A percentile compares a stretch with the other conserved stretches of the same genome.
phyloP scores from a whole-genome alignment of 192 early-diverging fungal genomes.

The Entomortierella lignicola region DNA sequence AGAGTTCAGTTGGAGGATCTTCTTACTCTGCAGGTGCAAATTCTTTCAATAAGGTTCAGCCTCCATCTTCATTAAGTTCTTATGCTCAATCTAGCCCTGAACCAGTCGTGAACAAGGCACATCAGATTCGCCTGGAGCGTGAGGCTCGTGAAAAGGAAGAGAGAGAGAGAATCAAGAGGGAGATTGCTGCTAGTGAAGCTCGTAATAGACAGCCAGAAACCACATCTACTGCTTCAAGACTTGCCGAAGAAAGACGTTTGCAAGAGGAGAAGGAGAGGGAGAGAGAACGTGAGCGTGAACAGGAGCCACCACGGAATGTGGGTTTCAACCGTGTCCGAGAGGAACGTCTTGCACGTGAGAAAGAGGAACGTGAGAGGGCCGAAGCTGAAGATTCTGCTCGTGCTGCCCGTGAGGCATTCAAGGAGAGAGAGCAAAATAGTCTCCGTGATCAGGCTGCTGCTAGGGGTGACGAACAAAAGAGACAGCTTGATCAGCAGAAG shows the following conservation, averaged over 20 bases:
- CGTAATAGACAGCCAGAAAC: conserved; percentile 3
- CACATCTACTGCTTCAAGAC: conserved; percentile 20
- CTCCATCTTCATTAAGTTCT: conserved; percentile 24
- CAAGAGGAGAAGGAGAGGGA: conserved; percentile 50
- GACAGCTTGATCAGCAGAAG: conserved; percentile 23
- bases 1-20: conserved; percentile 22
- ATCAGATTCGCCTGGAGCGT: conserved; percentile 38
- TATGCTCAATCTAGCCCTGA: conserved; percentile 19
- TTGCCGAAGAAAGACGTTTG: conserved; percentile 49
- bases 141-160: conserved; percentile 56
- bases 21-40: conserved; percentile 11
- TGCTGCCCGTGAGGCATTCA: conserved; percentile 32
- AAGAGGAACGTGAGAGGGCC: conserved; percentile 50
- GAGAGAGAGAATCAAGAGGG: conserved; percentile 31
- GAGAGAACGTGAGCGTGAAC: conserved; percentile 22
- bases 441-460: conserved; percentile 25
- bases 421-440: conserved; percentile 9
- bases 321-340: conserved; percentile 52
- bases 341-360: conserved; percentile 54
- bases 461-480: conserved; percentile 24
- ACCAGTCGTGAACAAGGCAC: conserved; percentile 54
- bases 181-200: conserved; percentile 39
- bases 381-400: conserved; percentile 36
- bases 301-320: neutral
- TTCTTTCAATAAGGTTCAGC: conserved; percentile 45